Evolutionary conservation across 2,329 filamentous ascomycete genomes (phyloP), one percentile per base, ranked within the genome.

Genomic region (Leptoxyphium fumago): DNA sequence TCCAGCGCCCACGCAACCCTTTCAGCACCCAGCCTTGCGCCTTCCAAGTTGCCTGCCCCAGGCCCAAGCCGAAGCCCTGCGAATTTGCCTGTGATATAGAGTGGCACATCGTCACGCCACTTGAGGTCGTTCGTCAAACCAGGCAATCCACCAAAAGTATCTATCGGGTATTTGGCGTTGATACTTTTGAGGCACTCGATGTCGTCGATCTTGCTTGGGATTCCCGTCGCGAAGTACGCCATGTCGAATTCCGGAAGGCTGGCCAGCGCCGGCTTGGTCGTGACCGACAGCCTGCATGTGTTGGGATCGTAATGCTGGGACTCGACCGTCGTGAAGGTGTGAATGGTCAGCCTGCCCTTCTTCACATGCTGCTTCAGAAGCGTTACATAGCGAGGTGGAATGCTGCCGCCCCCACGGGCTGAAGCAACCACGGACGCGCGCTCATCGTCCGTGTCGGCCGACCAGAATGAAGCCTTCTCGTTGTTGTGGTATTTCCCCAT

Each of bases 401-500:
- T 75, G 59, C 80, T 86, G n/a, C 84, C 84, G 2, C 84, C 84
- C 13, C 80, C 78, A 6, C 82, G 72, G 0, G 84, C 84, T 39
- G 68, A 62, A 49, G 71, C 69, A 48, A 84, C 71, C 61, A 84
- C 81, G 30, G 77, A 69, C 28, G 79, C 69, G 2, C 82, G 72
- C 60, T 88, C 74, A 70, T 40, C 72, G 47, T 85, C 79, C 5
- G 74, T 75, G 52, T 87, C 82, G 2, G 82, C 81, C 6, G 75
- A 77, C 80, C 82, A 88, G 60, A 88, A 91, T 0, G 72, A 71
- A 1, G 83, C 79, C 57, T 88, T 82, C 51, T 84, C 77, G 43
- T 77, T 74, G 57, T 89, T 89, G 45, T 80, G 78, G 60, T 83
- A 89, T 58, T 89, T 89, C 9, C 80, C 82, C 61, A 89, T 82